Base-by-base conservation (phyloP, 805 yeast genomes). In the Pichia cephalocereana region DNA sequence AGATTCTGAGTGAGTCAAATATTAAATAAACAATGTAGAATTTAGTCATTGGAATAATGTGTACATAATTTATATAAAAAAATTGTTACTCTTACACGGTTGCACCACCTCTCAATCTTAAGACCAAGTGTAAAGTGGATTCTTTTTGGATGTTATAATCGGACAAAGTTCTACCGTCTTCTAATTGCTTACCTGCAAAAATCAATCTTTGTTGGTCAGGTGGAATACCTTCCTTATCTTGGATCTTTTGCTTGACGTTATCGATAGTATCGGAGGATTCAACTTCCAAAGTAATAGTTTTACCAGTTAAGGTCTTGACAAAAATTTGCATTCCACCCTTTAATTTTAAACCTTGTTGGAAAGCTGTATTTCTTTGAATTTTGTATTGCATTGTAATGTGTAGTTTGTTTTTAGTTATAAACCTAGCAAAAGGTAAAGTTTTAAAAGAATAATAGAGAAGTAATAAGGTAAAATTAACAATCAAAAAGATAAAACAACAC, bases 101-200 rank as follows among this genome's bases (percentile, higher is more conserved):
- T 10, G 14, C 19, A 77, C 96, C 96, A 79, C 98, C 98, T 80
- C 97, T 87, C 72, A 91, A 86, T 82, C 97, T 89, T 60, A 91
- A 78, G 59, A 91, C 98, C 77, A 91, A 82, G 74, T 91, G 96
- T 48, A 90, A 74, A 54, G 97, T 90, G 56, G 96, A 88, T 76
- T 90, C 97, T 80, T 90, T 90, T 77, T 89, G 96, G 72, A 90
- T 90, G 85, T 90, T 90, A 91, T 90, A 90, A 76, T 90, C 96
- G 58, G 96, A 83, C 57, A 90, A 76, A 56, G 97, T 90, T 80
- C 96, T 86, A 61, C 96, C 96, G 57, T 86, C 93, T 74, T 88
- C 96, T 70, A 89, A 82, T 76, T 87, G 96, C 79, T 88, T 89
- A 80, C 96, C 96, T 63, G 96, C 96, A 65, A 89, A 90, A 76